phyloP scores from a whole-genome alignment of 73 alveolate genomes.

The Urostyla sp. region DNA sequence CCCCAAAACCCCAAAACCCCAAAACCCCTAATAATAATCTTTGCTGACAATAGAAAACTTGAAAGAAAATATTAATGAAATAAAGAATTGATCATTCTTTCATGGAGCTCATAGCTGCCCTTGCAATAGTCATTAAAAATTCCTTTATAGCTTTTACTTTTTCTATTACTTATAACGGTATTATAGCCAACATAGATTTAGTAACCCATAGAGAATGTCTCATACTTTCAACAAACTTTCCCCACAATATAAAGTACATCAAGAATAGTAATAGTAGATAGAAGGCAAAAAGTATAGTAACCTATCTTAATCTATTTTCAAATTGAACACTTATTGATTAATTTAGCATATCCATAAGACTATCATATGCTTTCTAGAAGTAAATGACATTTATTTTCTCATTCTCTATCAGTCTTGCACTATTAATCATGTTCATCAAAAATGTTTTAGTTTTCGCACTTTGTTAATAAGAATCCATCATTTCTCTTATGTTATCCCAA shows the following conservation, averaged over 20 bases:
- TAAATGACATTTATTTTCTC: constrained; percentile 45
- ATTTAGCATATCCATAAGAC: constrained; percentile 17
- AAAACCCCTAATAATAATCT: too few species aligned
- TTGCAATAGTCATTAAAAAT: constrained; percentile 26
- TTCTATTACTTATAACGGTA: constrained; percentile 31
- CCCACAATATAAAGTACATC: constrained; percentile 26
- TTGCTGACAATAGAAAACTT: too few species aligned
- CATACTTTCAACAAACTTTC: constrained; percentile 52
- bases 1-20: too few species aligned
- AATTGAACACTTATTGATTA: constrained; percentile 37
- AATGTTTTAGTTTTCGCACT: not conserved
- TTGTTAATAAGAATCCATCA: constrained; percentile 39
- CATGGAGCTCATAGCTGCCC: constrained; percentile 37
- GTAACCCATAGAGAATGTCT: constrained; percentile 59
- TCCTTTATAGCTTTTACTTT: constrained; percentile 46
- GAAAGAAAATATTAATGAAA: too few species aligned
- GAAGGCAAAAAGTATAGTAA: constrained; percentile 35
- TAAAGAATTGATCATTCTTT: constrained; percentile 43
- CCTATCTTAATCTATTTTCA: not conserved
- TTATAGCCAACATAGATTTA: constrained; percentile 48
- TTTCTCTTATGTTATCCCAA: constrained; percentile 64
- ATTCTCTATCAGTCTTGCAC: constrained; percentile 22
- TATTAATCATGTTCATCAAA: constrained; percentile 8
- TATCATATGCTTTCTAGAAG: constrained; percentile 35
- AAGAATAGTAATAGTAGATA: constrained; percentile 8